These are phyloP conservation scores for Zymoseptoria pseudotritici DNA, from an alignment of 2,329 filamentous ascomycete genomes.

Conservation along the genomic window DNA sequence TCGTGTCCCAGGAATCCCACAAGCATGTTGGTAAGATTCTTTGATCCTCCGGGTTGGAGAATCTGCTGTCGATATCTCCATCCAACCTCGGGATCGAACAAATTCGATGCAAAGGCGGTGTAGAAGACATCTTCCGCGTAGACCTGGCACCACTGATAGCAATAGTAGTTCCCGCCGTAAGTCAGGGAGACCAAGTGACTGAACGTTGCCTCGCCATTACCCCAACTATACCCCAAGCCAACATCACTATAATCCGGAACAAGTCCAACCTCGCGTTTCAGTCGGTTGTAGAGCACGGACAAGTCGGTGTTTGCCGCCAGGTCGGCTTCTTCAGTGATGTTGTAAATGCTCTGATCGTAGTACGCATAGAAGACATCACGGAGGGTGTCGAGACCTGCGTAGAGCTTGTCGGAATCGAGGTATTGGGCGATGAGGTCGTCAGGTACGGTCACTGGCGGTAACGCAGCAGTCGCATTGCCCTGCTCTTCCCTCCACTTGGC, in stretches of 20 bases:
- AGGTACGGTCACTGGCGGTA: not conserved
- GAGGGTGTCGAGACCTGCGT: not conserved
- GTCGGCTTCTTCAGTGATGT: not conserved
- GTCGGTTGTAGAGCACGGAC: not conserved
- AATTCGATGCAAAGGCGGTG: not conserved
- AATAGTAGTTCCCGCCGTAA: not conserved
- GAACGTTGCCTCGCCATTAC: no score
- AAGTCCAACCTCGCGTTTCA: not conserved
- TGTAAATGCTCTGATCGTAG: not conserved
- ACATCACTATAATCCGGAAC: no score
- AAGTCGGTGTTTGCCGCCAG: not conserved
- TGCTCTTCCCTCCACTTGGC: constrained; percentile 2
- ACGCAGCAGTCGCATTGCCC: not conserved
- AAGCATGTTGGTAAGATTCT: not conserved
- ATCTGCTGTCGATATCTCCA: not conserved
- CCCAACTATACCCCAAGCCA: no score
- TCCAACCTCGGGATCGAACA: not conserved
- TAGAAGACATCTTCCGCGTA: not conserved
- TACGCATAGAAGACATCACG: not conserved
- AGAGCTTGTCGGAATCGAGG: not conserved
- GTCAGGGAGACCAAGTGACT: no score
- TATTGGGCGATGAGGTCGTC: not conserved
- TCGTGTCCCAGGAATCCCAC: not conserved
- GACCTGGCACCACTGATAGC: not conserved
- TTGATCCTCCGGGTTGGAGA: not conserved